phyloP scores from a whole-genome alignment of 352 stramenopile genomes.

The Paralagenidium karlingii region DNA sequence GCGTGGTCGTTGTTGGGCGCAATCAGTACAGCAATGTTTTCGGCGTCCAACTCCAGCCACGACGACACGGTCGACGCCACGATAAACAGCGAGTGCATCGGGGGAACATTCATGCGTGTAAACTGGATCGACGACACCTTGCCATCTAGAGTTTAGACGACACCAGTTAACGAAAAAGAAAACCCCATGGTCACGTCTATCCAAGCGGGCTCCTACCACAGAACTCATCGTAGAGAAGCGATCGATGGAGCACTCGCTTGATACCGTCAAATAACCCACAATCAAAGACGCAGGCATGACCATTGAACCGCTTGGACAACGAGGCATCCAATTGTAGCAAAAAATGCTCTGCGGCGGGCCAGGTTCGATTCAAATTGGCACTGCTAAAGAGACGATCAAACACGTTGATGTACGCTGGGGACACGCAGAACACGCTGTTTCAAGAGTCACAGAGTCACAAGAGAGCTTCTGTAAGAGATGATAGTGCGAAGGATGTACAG shows the following conservation, averaged over 20 bases:
- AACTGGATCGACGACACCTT: slow-evolving; percentile 71
- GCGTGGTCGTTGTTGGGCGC: slow-evolving; percentile 81
- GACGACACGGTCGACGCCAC: slow-evolving; percentile 68
- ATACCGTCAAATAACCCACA: slow-evolving; percentile 77
- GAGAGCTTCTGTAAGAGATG: no score
- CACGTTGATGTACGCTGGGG: slow-evolving; percentile 62
- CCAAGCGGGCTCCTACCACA: slow-evolving; percentile 27
- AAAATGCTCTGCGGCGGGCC: slow-evolving; percentile 60
- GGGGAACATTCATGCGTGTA: slow-evolving; percentile 51
- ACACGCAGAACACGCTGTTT: slow-evolving; percentile 60
- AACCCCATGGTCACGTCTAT: background rate
- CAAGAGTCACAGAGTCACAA: background rate
- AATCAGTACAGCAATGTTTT: slow-evolving; percentile 67
- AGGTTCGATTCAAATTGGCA: slow-evolving; percentile 40
- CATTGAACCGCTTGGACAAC: slow-evolving; percentile 66
- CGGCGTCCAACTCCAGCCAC: slow-evolving; percentile 66
- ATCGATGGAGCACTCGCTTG: slow-evolving; percentile 69
- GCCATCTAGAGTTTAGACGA: slow-evolving; percentile 27
- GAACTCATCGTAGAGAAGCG: slow-evolving; percentile 76
- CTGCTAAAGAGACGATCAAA: slow-evolving; percentile 61
- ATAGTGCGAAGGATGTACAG: no score
- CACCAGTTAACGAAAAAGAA: slow-evolving; percentile 1
- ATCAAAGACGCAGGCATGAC: slow-evolving; percentile 73
- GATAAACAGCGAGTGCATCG: slow-evolving; percentile 79
- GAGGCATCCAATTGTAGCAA: slow-evolving; percentile 48